phyloP scores from a whole-genome alignment of 2,329 filamentous ascomycete species.

The Fusarium sp. region DNA sequence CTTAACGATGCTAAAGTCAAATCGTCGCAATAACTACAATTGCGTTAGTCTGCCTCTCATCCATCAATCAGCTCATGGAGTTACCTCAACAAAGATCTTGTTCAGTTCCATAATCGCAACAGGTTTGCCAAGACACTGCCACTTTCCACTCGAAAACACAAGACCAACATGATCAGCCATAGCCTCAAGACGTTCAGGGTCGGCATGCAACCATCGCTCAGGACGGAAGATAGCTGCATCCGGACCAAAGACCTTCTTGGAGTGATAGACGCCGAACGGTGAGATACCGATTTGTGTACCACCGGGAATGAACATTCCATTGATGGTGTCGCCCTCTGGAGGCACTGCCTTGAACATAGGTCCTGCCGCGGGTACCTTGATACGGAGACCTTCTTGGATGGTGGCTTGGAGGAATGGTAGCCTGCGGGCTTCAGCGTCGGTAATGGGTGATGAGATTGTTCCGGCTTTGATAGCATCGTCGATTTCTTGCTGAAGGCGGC shows the following conservation, averaged over 20 bases:
- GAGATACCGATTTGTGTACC: conserved; percentile 49
- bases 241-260: conserved; percentile 49
- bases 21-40: conserved; percentile 21
- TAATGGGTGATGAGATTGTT: conserved; percentile 32
- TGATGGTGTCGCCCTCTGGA: conserved; percentile 41
- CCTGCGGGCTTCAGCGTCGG: conserved; percentile 49
- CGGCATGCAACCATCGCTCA: conserved; percentile 53
- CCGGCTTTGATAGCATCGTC: conserved; percentile 57
- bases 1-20: conserved; percentile 23
- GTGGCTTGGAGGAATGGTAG: conserved; percentile 63
- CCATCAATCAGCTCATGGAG: background rate
- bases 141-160: conserved; percentile 54
- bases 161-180: conserved; percentile 52
- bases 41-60: background rate
- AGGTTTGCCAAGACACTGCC: conserved; percentile 53
- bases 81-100: conserved; percentile 57
- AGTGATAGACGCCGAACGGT: conserved; percentile 48
- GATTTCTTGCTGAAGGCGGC: conserved; percentile 61
- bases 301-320: conserved; percentile 54
- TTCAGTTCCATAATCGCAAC: conserved; percentile 54
- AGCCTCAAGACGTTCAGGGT: conserved; percentile 41
- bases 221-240: conserved; percentile 51
- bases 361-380: conserved; percentile 57
- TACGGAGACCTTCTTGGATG: conserved; percentile 60
- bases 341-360: conserved; percentile 50